phyloP scores from a whole-genome alignment of 2,329 filamentous ascomycete genomes.

The Mollisiaceae sp. region DNA sequence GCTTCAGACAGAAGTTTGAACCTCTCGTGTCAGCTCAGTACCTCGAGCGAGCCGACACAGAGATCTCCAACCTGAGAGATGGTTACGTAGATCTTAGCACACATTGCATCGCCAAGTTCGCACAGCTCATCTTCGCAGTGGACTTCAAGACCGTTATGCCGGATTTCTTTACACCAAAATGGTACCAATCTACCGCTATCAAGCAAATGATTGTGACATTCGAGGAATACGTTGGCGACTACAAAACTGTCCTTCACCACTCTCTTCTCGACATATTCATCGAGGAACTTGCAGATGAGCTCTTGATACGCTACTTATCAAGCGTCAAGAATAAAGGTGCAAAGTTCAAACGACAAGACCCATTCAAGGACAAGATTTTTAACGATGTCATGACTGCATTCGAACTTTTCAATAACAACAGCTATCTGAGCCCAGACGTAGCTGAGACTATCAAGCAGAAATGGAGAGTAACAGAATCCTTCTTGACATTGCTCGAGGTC shows the following conservation, averaged over 20 bases:
- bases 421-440: constrained; percentile 67
- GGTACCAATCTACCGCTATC: constrained; percentile 88
- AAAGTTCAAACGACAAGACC: constrained; percentile 85
- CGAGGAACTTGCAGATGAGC: constrained; percentile 90
- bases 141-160: constrained; percentile 85
- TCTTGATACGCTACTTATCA: constrained; percentile 83
- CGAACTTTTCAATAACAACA: constrained; percentile 77
- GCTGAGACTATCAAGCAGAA: constrained; percentile 80
- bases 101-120: constrained; percentile 88
- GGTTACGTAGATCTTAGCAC: constrained; percentile 95
- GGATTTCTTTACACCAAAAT: constrained; percentile 88
- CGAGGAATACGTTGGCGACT: constrained; percentile 92
- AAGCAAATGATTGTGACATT: constrained; percentile 94
- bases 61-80: constrained; percentile 79
- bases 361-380: constrained; percentile 90
- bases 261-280: constrained; percentile 89
- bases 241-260: constrained; percentile 81
- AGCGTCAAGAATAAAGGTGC: constrained; percentile 87
- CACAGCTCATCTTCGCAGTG: constrained; percentile 83
- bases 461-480: constrained; percentile 88
- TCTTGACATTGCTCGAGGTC: constrained; percentile 78
- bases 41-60: constrained; percentile 72
- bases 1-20: constrained; percentile 84
- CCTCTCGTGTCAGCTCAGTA: constrained; percentile 81
- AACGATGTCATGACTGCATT: constrained; percentile 92